Evolutionary conservation across 768 basidiomycete species (phyloP).

Genomic region (Podaxis sp.): DNA sequence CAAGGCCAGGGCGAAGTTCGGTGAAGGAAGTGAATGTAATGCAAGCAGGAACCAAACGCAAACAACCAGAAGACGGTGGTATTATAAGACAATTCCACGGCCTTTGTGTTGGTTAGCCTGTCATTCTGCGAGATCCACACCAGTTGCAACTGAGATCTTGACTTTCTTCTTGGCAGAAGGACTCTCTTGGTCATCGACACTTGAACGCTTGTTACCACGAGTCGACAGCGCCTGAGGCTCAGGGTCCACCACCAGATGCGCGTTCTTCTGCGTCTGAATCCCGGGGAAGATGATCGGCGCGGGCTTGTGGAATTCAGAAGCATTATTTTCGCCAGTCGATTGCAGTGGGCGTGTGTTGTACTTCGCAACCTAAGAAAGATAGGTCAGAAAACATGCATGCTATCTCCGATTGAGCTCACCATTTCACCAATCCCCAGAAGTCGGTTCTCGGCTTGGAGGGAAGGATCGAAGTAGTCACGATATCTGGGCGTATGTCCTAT

Average conservation of each 20-base stretch:
- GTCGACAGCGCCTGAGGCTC: neutral
- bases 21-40: neutral
- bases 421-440: constrained; percentile 56
- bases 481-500: constrained; percentile 45
- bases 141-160: constrained; percentile 67
- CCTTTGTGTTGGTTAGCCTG: neutral
- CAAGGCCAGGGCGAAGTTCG: no score
- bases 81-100: neutral
- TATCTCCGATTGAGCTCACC: constrained; percentile 28
- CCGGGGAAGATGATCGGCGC: constrained; percentile 9
- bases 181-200: constrained; percentile 20
- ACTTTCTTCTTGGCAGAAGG: constrained; percentile 48
- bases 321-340: constrained; percentile 3
- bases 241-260: constrained; percentile 19
- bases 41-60: no score
- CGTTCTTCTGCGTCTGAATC: constrained; percentile 36
- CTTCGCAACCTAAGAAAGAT: constrained; percentile 1
- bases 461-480: constrained; percentile 65
- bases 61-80: neutral
- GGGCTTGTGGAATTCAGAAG: neutral
- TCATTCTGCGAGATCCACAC: constrained; percentile 74
- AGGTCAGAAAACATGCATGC: neutral
- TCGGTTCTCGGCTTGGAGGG: constrained; percentile 51
- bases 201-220: constrained; percentile 27
- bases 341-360: constrained; percentile 11